Conservation (phyloP, 2,329 filamentous ascomycete species). For the Sporothrix sp. region DNA sequence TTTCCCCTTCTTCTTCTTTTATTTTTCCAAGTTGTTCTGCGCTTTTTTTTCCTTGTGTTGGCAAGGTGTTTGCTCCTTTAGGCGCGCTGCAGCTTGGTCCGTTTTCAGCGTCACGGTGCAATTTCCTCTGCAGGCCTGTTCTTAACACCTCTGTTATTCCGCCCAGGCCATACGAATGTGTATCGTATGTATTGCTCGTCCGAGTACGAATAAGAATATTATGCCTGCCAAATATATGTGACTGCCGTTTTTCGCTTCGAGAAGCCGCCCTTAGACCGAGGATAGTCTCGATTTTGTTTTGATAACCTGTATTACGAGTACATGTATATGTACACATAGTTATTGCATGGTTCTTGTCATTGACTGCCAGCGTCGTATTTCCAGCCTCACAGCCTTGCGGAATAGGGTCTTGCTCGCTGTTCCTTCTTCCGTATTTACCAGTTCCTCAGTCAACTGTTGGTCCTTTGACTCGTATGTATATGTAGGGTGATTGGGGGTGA, state of each 20-base stretch:
- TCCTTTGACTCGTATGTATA: too few species aligned
- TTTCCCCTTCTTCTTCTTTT: background rate
- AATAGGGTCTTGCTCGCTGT: background rate
- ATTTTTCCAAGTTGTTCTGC: background rate
- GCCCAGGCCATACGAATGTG: too few species aligned
- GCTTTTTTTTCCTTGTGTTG: too few species aligned
- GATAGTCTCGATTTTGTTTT: too few species aligned
- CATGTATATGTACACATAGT: too few species aligned
- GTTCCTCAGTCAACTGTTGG: too few species aligned
- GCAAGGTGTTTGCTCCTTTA: slow-evolving; percentile 7
- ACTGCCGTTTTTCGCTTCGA: background rate
- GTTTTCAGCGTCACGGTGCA: background rate
- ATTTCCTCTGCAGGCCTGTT: too few species aligned
- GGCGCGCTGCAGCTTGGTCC: background rate
- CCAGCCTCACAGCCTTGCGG: slow-evolving; percentile 1
- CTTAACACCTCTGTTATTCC: too few species aligned
- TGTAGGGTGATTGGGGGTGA: too few species aligned
- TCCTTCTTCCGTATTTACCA: background rate
- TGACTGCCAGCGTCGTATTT: background rate
- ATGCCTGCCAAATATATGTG: background rate
- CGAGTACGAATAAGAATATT: background rate
- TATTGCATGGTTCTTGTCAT: background rate
- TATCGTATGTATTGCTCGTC: too few species aligned
- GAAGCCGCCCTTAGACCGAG: too few species aligned
- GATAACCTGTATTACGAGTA: too few species aligned